Conservation (phyloP, 2,329 filamentous ascomycete species). For the Verticillium nubilum region DNA sequence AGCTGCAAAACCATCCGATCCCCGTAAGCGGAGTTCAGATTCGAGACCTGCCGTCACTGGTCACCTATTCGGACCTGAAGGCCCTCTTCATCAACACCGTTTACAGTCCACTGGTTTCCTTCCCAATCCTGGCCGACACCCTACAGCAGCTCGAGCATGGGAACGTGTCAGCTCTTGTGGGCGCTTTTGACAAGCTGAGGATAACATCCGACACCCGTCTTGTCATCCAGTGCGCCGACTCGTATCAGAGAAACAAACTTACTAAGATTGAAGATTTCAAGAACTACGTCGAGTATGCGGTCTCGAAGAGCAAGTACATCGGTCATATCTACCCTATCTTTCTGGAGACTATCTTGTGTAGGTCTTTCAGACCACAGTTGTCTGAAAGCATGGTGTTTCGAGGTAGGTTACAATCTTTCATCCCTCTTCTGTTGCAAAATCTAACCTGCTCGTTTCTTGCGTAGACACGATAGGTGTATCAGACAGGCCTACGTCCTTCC, state of each 20-base stretch:
- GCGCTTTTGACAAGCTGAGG: constrained; percentile 9
- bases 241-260: constrained; percentile 21
- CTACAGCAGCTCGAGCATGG: constrained; percentile 20
- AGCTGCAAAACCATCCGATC: constrained; percentile 19
- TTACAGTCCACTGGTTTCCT: constrained; percentile 15
- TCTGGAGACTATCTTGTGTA: constrained; percentile 18
- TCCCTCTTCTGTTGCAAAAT: constrained; percentile 3
- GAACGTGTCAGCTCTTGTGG: constrained; percentile 19
- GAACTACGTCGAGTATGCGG: constrained; percentile 16
- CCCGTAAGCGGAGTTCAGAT: constrained; percentile 15
- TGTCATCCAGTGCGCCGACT: constrained; percentile 22
- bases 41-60: constrained; percentile 13
- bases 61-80: constrained; percentile 23
- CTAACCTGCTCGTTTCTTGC: constrained; percentile 11
- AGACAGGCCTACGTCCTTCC: constrained; percentile 23
- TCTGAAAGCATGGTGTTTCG: constrained; percentile 22
- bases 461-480: constrained; percentile 15
- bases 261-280: constrained; percentile 19
- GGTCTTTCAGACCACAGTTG: constrained; percentile 16
- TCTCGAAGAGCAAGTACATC: constrained; percentile 23
- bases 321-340: constrained; percentile 23
- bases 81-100: constrained; percentile 16
- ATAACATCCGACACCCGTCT: constrained; percentile 13
- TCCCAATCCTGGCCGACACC: constrained; percentile 19
- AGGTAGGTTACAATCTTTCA: constrained; percentile 11